These are phyloP conservation scores for Obba rivulosa DNA, from an alignment of 768 basidiomycete species.

Conservation along the genomic window DNA sequence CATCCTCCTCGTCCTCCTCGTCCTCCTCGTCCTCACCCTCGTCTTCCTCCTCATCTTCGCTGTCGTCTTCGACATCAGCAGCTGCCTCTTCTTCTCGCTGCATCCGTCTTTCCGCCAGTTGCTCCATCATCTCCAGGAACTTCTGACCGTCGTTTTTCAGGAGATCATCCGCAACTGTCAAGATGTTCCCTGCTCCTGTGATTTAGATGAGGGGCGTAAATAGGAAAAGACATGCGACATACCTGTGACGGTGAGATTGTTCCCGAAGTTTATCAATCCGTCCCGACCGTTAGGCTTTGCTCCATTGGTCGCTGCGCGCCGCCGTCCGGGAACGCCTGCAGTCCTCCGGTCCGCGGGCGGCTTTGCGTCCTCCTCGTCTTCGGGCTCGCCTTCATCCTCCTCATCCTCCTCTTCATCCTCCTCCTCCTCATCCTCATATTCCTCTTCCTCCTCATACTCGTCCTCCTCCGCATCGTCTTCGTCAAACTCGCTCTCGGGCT, in stretches of 20 bases:
- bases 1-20: conserved; percentile 46
- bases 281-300: conserved; percentile 46
- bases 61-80: conserved; percentile 39
- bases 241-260: conserved; percentile 79
- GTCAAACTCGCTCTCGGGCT: conserved; percentile 58
- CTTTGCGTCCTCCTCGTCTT: conserved; percentile 26
- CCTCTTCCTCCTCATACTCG: conserved; percentile 51
- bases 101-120: conserved; percentile 91
- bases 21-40: conserved; percentile 46
- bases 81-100: conserved; percentile 75
- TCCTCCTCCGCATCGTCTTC: conserved; percentile 60
- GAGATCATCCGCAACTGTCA: conserved; percentile 97
- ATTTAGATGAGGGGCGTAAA: conserved; percentile 15
- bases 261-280: conserved; percentile 77
- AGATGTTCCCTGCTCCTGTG: conserved; percentile 83
- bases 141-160: conserved; percentile 98
- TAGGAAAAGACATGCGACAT: conserved; percentile 26
- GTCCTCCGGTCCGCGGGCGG: conserved; percentile 19
- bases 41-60: conserved; percentile 46
- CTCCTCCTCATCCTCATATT: conserved; percentile 64
- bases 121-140: conserved; percentile 99
- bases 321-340: conserved; percentile 15
- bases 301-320: conserved; percentile 34
- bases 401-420: conserved; percentile 68
- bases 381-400: conserved; percentile 45